Evolutionary conservation across 306 rosid genomes (phyloP), one percentile per base, ranked within the genome.

Genomic region (Prunus kanzakura): DNA sequence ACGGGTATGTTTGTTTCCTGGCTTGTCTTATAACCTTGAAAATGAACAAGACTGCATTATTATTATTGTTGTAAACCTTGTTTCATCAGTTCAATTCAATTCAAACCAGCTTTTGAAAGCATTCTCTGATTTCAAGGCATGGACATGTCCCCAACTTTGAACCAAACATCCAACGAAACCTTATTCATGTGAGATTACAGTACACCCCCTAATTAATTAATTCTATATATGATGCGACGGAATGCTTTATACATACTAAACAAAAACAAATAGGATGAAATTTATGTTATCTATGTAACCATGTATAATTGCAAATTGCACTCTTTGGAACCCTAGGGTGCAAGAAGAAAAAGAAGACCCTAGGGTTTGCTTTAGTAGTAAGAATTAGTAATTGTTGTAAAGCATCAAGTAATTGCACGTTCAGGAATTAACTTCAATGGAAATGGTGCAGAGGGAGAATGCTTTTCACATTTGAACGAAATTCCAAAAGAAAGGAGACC

Each of bases 1-100:
- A 86, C 85, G 90, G 91, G 84, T 84, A 82, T 84, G 91, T 86
- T 84, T 79, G 89, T 84, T 90, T 84, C 46, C 81, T 54, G 25
- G 76, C 73, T 86, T 90, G 96, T 86, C 87, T 74, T 81, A 5
- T 62, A 73, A 74, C 77, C 52, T 83, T 79, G 65, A 50, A 76
- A 57, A 19, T 46, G 63, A 71, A 74, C 69, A 67, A 83, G 79
- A 67, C n/a, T 23, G 6, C 50, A 16, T 4, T 9, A 22, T 56
- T 74, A 64, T 70, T 27, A 65, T 32, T 54, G 18, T 78, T 76
- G 6, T 41, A 2, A 65, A 22, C 30, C 20, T 16, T 43, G 64
- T 64, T 58, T 74, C 65, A 73, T 60, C 63, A 79, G 61, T 58
- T 68, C 27, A 58, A 65, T 58, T 68, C 43, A 64, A 74, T 58